phyloP scores from a whole-genome alignment of 2,329 filamentous ascomycete species.

The Cylindrodendrum hubeiense region DNA sequence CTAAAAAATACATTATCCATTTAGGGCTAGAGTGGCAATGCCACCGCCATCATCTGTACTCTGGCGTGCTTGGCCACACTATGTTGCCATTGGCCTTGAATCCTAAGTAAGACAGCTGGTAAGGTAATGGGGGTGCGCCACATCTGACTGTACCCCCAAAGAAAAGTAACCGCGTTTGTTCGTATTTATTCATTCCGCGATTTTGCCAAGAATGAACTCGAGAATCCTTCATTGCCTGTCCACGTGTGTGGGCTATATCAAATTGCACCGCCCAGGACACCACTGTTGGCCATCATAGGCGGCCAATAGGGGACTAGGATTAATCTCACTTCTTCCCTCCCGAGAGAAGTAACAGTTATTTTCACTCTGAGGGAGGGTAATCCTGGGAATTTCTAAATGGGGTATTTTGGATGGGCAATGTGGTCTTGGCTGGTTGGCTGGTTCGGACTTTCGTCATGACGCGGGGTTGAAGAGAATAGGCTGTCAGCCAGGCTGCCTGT shows the following conservation, averaged over 20 bases:
- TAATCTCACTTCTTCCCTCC: background rate
- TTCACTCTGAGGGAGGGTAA: background rate
- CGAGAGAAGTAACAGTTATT: background rate
- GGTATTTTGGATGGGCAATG: background rate
- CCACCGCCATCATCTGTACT: background rate
- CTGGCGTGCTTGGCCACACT: background rate
- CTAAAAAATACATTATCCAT: background rate
- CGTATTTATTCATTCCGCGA: background rate
- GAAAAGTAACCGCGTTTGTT: background rate
- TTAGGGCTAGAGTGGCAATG: background rate
- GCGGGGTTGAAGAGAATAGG: background rate
- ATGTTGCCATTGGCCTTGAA: background rate
- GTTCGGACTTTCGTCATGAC: background rate
- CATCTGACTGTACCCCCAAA: conserved; percentile 1
- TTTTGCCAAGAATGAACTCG: background rate
- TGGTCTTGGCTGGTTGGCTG: background rate
- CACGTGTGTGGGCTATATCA: background rate
- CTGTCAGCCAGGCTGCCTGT: too few relatives aligned
- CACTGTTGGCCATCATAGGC: background rate
- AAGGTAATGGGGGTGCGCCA: background rate
- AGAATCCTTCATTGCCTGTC: background rate
- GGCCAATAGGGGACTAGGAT: too few relatives aligned
- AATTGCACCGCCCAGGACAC: background rate
- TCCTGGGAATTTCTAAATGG: background rate
- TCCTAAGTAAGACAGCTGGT: too few relatives aligned